These are phyloP conservation scores for Eudorina sp. DNA, from an alignment of 139 green algal species.

Conservation along the genomic window DNA sequence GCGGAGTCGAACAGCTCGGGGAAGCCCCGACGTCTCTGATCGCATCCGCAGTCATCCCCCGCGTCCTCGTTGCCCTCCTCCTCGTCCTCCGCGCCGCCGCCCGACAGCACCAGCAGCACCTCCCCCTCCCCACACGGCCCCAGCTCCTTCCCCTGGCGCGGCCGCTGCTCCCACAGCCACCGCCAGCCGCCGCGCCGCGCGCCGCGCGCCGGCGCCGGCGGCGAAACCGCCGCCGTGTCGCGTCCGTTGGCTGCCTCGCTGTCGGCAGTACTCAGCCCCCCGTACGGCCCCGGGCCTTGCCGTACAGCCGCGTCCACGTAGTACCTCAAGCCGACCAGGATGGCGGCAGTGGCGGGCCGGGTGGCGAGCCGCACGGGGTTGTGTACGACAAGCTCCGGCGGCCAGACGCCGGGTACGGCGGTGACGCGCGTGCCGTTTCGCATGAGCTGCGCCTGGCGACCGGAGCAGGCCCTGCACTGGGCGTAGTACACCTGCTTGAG, in stretches of 20 bases:
- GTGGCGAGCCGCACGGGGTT: neutral
- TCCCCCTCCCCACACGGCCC: neutral
- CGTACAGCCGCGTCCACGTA: slow-evolving; percentile 7
- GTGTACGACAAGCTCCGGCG: slow-evolving; percentile 35
- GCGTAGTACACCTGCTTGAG: slow-evolving; percentile 48
- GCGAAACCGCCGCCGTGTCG: too few species aligned
- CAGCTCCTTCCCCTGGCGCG: neutral
- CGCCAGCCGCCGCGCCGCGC: neutral
- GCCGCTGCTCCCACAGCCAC: neutral
- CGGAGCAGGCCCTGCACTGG: slow-evolving; percentile 30
- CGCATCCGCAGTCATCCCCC: neutral
- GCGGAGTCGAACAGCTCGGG: neutral
- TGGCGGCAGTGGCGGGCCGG: neutral
- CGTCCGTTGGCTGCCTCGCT: too few species aligned
- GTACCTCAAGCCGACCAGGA: slow-evolving; percentile 26
- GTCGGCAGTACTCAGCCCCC: too few species aligned
- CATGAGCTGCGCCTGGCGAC: slow-evolving; percentile 38
- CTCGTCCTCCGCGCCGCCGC: neutral
- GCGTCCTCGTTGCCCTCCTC: neutral
- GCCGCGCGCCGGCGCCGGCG: too few species aligned
- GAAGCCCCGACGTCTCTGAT: neutral
- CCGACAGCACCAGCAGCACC: neutral
- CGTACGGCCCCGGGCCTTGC: neutral
- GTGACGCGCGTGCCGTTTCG: slow-evolving; percentile 32
- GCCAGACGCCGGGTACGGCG: slow-evolving; percentile 15